Evolutionary conservation across 345 rosid genomes (phyloP).

Genomic region (Raphanus sativus): DNA sequence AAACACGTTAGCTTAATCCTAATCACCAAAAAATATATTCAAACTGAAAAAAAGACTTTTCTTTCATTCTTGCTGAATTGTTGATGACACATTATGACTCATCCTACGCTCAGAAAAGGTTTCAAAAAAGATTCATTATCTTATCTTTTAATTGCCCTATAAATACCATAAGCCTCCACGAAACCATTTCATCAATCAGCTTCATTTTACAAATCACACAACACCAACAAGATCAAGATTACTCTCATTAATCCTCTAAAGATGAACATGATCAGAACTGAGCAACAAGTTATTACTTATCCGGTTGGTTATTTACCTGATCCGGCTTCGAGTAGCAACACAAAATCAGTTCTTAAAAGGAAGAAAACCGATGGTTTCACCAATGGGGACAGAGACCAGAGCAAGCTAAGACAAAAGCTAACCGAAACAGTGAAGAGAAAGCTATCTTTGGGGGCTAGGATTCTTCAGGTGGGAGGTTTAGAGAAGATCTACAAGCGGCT

Average conservation of each 20-base stretch:
- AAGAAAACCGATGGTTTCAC: slow-evolving; percentile 54
- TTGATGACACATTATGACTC: slow-evolving; percentile 39
- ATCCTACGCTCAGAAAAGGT: slow-evolving; percentile 10
- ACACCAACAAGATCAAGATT: neutral
- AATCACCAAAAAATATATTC: slow-evolving; percentile 15
- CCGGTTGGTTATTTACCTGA: neutral
- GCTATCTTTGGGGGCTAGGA: slow-evolving; percentile 41
- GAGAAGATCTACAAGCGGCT: slow-evolving; percentile 41
- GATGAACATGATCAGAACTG: slow-evolving; percentile 32
- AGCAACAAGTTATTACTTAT: slow-evolving; percentile 38
- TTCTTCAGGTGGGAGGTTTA: slow-evolving; percentile 39
- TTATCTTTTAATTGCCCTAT: slow-evolving; percentile 23
- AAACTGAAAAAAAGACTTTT: neutral
- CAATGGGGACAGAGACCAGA: slow-evolving; percentile 54
- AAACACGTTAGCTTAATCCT: slow-evolving; percentile 16
- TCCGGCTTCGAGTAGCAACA: slow-evolving; percentile 34
- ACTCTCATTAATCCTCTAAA: neutral
- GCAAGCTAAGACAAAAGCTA: slow-evolving; percentile 45
- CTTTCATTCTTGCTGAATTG: slow-evolving; percentile 24
- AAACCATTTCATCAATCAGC: slow-evolving; percentile 14
- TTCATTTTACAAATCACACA: slow-evolving; percentile 15
- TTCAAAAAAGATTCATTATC: neutral
- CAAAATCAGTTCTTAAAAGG: slow-evolving; percentile 40
- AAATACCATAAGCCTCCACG: slow-evolving; percentile 21
- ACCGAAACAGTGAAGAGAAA: slow-evolving; percentile 46